phyloP scores from a whole-genome alignment of 2,329 filamentous ascomycete species.

The Fusarium globosum region DNA sequence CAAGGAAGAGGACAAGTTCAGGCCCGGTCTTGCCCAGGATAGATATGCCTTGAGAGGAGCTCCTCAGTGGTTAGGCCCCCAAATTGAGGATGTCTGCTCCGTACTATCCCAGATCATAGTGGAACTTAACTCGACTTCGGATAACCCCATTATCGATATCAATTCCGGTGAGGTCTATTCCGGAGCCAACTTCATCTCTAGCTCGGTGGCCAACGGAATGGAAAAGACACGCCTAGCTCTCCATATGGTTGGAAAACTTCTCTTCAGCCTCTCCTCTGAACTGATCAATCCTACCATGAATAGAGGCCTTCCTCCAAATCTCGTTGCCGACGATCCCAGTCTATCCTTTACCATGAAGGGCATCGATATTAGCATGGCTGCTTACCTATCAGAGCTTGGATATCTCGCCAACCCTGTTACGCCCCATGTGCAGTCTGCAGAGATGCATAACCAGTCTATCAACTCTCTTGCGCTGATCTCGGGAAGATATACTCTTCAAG shows the following conservation, averaged over 20 bases:
- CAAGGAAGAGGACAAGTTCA: rapidly evolving
- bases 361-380: neutral
- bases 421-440: neutral
- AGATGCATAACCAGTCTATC: neutral
- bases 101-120: neutral
- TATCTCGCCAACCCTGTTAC: neutral
- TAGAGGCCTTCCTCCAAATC: neutral
- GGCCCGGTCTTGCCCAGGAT: neutral
- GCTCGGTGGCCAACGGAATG: neutral
- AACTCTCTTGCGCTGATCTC: neutral
- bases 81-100: neutral
- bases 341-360: neutral
- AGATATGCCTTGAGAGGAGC: neutral
- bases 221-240: neutral
- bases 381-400: neutral
- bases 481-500: neutral
- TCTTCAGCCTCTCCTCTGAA: neutral
- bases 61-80: rapidly evolving
- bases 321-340: neutral
- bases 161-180: neutral
- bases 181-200: rapidly evolving
- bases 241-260: neutral
- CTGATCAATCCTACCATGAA: neutral
- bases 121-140: neutral
- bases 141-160: neutral